Evolutionary conservation across 2,329 filamentous ascomycete genomes (phyloP).

Genomic region (Raffaelea ambrosiae): DNA sequence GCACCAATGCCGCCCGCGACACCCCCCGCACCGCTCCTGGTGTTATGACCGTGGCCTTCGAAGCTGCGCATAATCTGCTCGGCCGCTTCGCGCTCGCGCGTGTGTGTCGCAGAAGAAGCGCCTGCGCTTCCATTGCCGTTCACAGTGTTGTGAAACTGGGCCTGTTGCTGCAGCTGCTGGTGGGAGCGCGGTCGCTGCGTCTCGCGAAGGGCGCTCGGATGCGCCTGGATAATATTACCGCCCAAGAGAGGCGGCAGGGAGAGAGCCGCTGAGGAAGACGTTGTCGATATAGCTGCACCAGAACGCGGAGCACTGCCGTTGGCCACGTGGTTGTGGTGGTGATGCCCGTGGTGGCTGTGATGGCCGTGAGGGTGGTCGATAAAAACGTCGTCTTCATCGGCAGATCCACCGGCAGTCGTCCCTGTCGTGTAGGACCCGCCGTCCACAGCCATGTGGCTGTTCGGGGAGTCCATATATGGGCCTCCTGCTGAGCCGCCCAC

Average conservation of each 20-base stretch:
- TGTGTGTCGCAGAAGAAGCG: too few relatives aligned
- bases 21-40: too few relatives aligned
- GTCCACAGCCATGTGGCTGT: constrained; percentile 24
- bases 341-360: constrained; percentile 34
- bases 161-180: constrained; percentile 19
- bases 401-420: neutral
- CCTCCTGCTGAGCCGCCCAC: constrained; percentile 19
- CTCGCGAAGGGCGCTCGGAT: constrained; percentile 29
- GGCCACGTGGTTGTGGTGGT: neutral
- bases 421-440: constrained; percentile 19
- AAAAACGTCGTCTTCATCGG: constrained; percentile 21
- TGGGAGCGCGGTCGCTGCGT: constrained; percentile 21
- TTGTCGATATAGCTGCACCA: too few relatives aligned
- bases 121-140: too few relatives aligned
- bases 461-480: neutral
- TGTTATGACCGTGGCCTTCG: constrained; percentile 34
- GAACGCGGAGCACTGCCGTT: too few relatives aligned
- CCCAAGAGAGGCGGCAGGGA: neutral
- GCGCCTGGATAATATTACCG: constrained; percentile 16
- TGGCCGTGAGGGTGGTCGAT: constrained; percentile 47
- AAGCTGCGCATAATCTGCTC: constrained; percentile 50
- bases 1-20: constrained; percentile 16
- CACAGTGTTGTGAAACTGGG: constrained; percentile 3
- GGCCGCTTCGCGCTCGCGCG: constrained; percentile 41
- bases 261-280: too few relatives aligned